Base-by-base conservation (phyloP, 2,329 filamentous ascomycete species). In the Ceratocystis smalleyi region DNA sequence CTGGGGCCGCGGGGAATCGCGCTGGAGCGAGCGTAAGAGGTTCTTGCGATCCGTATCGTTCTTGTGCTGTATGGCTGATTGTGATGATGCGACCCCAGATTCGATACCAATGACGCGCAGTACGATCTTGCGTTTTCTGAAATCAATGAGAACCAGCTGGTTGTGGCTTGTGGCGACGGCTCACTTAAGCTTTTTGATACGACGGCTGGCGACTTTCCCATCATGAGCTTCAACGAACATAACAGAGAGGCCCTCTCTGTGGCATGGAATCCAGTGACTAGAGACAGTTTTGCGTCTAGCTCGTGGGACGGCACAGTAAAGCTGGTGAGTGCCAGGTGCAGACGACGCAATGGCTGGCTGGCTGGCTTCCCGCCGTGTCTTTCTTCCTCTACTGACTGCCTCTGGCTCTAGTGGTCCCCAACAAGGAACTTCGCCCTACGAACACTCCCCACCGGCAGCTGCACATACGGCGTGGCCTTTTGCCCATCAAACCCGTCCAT, bases 291-390 rank as follows among this genome's bases (percentile, higher is more conserved):
- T 72, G 81, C 91, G 35, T 95, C 89, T 0, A 91, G 86, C 69
- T 95, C 90, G 5, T 99, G 94, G 94, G 94, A 99, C 71, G 94
- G 94, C 61, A 95, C 89, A 1, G 84, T 97, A 70, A 96, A 96
- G 77, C 85, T 99, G 70, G 84, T 85, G 72, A 66, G 80, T 68
- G 35, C 35, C 4, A 7, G 27, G 6, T 65, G 27, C 7, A 19
- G 59, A 12, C 63, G 35, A 65, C 43, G 27, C 10, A 24, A 24
- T 24, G 59, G 17, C 22, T 27, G 30, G 43, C 45, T 47, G n/a
- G n/a, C n/a, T n/a, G n/a, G n/a, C n/a, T n/a, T n/a, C n/a, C n/a
- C n/a, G n/a, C n/a, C n/a, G n/a, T n/a, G n/a, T n/a, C n/a, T n/a
- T n/a, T 19, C 19, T 6, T 24, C 4, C 27, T 15, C 12, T 5